These are phyloP conservation scores for Angophora floribunda DNA, from an alignment of 345 rosid genomes.

Conservation along the genomic window DNA sequence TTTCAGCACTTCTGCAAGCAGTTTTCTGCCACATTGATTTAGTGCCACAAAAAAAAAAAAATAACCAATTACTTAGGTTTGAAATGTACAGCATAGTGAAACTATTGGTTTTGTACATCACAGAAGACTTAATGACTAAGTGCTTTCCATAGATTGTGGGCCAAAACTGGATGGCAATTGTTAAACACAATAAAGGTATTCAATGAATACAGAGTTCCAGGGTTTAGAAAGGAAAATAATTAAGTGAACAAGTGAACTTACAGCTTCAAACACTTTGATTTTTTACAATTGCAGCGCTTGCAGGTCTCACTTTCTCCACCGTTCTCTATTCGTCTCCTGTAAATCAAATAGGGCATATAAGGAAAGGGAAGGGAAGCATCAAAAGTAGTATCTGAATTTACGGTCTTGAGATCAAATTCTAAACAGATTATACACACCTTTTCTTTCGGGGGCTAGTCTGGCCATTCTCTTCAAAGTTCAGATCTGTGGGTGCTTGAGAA, in stretches of 20 bases:
- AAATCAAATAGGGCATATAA: constrained; percentile 11
- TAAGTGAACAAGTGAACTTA: constrained; percentile 23
- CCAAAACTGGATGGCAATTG: not conserved
- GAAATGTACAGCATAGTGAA: not conserved
- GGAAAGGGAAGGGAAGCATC: constrained; percentile 9
- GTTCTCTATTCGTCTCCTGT: constrained; percentile 58
- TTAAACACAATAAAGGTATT: not conserved
- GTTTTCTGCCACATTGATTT: not conserved
- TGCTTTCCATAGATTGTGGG: not conserved
- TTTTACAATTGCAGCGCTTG: constrained; percentile 96
- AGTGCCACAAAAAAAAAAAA: not conserved
- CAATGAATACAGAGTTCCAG: not conserved
- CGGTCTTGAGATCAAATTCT: not conserved
- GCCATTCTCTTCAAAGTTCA: constrained; percentile 43
- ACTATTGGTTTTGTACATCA: not conserved
- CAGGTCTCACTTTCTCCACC: constrained; percentile 73
- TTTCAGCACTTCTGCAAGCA: not conserved
- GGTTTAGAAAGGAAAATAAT: not conserved
- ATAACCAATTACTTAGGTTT: not conserved
- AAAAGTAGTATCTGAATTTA: not conserved
- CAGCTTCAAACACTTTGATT: constrained; percentile 94
- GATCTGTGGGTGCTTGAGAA: constrained; percentile 27
- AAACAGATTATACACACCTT: constrained; percentile 27
- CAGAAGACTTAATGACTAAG: not conserved
- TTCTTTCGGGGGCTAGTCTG: constrained; percentile 77